A percentile compares a stretch with the other conserved stretches of the same genome.
These are phyloP conservation scores for Gossypium mustelinum DNA, from an alignment of 345 rosid genomes.

Conservation along the genomic window DNA sequence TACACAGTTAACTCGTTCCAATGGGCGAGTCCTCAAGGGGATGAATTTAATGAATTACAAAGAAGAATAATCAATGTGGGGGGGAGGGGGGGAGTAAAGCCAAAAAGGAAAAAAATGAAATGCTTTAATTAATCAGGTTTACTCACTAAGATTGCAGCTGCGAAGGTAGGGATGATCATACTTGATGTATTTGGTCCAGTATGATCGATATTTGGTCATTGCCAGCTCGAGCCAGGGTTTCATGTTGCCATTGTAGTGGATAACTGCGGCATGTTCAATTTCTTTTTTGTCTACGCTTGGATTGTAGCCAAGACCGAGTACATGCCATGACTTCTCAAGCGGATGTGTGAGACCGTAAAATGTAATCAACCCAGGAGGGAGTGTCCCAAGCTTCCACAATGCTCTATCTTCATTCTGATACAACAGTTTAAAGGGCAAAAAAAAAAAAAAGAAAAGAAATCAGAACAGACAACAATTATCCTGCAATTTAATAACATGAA, in stretches of 20 bases:
- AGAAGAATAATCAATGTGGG: constrained; percentile 35
- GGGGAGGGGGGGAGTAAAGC: constrained; percentile 15
- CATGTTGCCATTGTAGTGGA: constrained; percentile 99
- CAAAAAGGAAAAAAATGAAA: neutral
- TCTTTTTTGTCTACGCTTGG: constrained; percentile 78
- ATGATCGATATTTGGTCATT: constrained; percentile 84
- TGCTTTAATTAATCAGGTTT: constrained; percentile 16
- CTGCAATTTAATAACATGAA: too few species aligned
- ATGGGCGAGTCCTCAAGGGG: constrained; percentile 15
- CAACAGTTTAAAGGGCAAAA: neutral
- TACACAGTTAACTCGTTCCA: constrained; percentile 23
- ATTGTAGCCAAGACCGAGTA: constrained; percentile 93
- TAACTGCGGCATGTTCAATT: constrained; percentile 88
- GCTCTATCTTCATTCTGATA: constrained; percentile 86
- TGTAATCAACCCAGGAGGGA: constrained; percentile 96
- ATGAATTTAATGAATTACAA: constrained; percentile 44
- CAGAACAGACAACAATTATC: constrained; percentile 3
- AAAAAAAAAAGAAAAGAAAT: neutral
- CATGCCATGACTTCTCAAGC: constrained; percentile 93
- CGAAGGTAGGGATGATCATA: constrained; percentile 88
- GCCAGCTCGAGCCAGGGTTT: constrained; percentile 99
- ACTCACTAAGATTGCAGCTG: constrained; percentile 71
- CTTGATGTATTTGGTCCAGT: constrained; percentile 91
- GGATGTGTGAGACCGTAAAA: constrained; percentile 84
- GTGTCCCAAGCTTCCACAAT: constrained; percentile 97